Conservation (phyloP, 140 eudicot genomes). For the Stevia rebaudiana region DNA sequence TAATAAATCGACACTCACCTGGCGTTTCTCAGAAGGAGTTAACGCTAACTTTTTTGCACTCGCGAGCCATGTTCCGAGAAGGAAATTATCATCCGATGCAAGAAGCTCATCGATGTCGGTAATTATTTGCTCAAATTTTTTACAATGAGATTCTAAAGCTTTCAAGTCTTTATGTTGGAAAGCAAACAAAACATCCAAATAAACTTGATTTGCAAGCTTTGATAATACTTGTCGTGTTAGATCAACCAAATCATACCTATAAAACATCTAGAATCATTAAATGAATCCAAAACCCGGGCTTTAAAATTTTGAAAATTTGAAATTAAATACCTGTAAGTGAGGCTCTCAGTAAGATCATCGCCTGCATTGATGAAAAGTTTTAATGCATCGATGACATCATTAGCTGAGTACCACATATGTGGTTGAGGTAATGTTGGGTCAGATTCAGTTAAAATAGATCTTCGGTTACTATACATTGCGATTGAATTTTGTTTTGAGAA, state of each 20-base stretch:
- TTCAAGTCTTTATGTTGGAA: slow-evolving; percentile 51
- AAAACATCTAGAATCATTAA: not conserved
- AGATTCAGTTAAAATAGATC: slow-evolving; percentile 46
- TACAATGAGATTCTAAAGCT: slow-evolving; percentile 40
- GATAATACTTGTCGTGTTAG: slow-evolving; percentile 88
- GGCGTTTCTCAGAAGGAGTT: slow-evolving; percentile 50
- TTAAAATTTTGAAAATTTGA: not conserved
- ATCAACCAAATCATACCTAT: slow-evolving; percentile 98
- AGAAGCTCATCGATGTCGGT: slow-evolving; percentile 78
- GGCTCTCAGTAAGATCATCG: slow-evolving; percentile 57
- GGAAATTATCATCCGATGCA: slow-evolving; percentile 84
- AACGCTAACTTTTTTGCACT: slow-evolving; percentile 66
- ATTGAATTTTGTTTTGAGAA: slow-evolving; percentile 23
- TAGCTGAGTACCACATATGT: slow-evolving; percentile 81
- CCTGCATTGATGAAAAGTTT: slow-evolving; percentile 69
- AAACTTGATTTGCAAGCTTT: slow-evolving; percentile 79
- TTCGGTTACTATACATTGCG: slow-evolving; percentile 26
- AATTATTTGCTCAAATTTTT: slow-evolving; percentile 63
- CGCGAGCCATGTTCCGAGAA: slow-evolving; percentile 92
- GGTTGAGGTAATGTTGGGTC: slow-evolving; percentile 55
- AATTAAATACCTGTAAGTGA: slow-evolving; percentile 66
- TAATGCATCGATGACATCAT: slow-evolving; percentile 54
- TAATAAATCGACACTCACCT: slow-evolving; percentile 37
- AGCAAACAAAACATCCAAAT: slow-evolving; percentile 62
- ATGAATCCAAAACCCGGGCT: not conserved